phyloP scores from a whole-genome alignment of 768 basidiomycete genomes.

The Mycena capillaripes region DNA sequence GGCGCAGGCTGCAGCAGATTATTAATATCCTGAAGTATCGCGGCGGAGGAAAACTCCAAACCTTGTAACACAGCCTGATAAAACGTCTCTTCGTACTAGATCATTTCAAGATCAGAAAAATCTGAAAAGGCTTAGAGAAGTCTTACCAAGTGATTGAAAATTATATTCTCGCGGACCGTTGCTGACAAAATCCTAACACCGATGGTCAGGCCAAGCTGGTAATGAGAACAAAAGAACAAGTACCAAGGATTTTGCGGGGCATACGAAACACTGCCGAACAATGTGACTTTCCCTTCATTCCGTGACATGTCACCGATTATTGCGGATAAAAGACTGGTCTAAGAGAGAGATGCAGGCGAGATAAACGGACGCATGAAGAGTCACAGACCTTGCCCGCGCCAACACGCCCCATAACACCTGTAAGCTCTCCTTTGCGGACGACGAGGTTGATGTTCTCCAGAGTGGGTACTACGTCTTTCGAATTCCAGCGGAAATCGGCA shows the following conservation, averaged over 20 bases:
- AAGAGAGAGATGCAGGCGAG: neutral
- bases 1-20: constrained; percentile 76
- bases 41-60: constrained; percentile 40
- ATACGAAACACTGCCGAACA: constrained; percentile 84
- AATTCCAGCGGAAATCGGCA: constrained; percentile 89
- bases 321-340: constrained; percentile 84
- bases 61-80: constrained; percentile 89
- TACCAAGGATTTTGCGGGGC: constrained; percentile 92
- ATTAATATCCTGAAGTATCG: neutral
- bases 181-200: constrained; percentile 82
- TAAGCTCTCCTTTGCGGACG: constrained; percentile 86
- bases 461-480: constrained; percentile 66
- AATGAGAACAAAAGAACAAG: constrained; percentile 26
- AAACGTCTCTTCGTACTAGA: constrained; percentile 87
- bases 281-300: constrained; percentile 76
- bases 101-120: constrained; percentile 38
- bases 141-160: constrained; percentile 78
- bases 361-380: neutral
- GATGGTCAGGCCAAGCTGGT: neutral
- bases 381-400: constrained; percentile 86
- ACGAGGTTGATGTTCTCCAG: constrained; percentile 84
- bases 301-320: constrained; percentile 91
- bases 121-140: neutral
- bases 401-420: constrained; percentile 90
- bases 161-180: constrained; percentile 90